A percentile compares a stretch with the other conserved stretches of the same genome.
Evolutionary conservation across 2,329 filamentous ascomycete species (phyloP).

Genomic region (Chalaropsis thielavioides): DNA sequence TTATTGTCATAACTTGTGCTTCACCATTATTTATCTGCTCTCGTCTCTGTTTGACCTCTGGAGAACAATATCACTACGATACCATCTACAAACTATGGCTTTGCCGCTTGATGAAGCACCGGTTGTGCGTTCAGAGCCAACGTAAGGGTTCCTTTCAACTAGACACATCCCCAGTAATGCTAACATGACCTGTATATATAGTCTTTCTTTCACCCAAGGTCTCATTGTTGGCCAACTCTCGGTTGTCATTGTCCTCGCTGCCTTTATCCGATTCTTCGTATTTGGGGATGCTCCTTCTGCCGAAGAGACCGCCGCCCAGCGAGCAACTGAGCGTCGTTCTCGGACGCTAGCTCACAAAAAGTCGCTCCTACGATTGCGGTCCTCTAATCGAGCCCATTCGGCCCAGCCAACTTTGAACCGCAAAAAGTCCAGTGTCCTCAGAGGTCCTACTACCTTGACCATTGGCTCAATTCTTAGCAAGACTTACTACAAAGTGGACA

Average conservation of each 20-base stretch:
- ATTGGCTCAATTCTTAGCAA: conserved; percentile 92
- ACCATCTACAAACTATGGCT: conserved; percentile 6
- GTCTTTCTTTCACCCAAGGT: conserved; percentile 83
- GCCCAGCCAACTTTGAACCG: conserved; percentile 34
- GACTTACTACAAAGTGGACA: conserved; percentile 93
- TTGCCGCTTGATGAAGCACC: conserved; percentile 13
- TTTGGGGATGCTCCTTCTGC: conserved; percentile 84
- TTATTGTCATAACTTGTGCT: neutral
- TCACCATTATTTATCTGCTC: neutral
- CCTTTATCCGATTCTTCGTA: conserved; percentile 99
- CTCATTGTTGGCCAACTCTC: conserved; percentile 87
- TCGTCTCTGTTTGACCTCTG: no score
- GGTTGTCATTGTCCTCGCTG: conserved; percentile 76
- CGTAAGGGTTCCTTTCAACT: conserved; percentile 26
- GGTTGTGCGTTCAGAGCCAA: conserved; percentile 28
- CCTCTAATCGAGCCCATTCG: conserved; percentile 21
- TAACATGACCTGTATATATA: conserved; percentile 30
- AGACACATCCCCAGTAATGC: neutral
- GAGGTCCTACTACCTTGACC: conserved; percentile 60
- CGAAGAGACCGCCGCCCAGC: conserved; percentile 61
- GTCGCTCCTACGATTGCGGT: conserved; percentile 50
- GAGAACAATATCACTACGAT: neutral
- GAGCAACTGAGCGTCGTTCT: conserved; percentile 59
- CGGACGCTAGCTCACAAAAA: conserved; percentile 63
- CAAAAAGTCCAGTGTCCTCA: conserved; percentile 58